Evolutionary conservation across 192 early-diverging fungal species (phyloP).

Genomic region (Entophlyctis luteolus): DNA sequence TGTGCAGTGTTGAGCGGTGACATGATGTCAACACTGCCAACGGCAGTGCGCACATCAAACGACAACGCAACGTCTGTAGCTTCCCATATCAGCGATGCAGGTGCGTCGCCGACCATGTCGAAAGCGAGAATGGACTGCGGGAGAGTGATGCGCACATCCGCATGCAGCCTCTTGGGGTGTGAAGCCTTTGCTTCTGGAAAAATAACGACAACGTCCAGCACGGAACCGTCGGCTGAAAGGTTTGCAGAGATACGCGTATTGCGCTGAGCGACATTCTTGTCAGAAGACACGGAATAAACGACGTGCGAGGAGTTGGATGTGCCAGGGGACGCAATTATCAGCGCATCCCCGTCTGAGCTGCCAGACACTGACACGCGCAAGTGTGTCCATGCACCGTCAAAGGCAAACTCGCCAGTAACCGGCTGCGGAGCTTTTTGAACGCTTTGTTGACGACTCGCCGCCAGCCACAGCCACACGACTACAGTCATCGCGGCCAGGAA

Average conservation of each 20-base stretch:
- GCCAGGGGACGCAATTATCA: background rate
- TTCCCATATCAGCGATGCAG: slow-evolving; percentile 4
- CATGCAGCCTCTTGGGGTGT: background rate
- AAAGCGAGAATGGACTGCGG: background rate
- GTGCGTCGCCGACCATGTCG: background rate
- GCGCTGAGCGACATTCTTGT: background rate
- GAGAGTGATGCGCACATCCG: slow-evolving; percentile 1
- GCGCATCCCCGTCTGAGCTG: background rate
- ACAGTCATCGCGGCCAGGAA: no score
- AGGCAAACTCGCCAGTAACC: background rate
- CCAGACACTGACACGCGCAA: background rate
- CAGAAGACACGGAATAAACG: background rate
- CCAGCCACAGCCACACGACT: no score
- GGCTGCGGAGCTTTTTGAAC: slow-evolving; percentile 3
- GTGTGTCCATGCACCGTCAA: background rate
- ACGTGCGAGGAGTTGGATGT: background rate
- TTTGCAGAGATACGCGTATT: background rate
- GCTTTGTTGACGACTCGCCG: no score
- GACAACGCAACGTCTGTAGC: background rate
- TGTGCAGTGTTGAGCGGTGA: background rate
- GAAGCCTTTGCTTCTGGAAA: background rate
- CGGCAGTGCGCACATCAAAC: background rate
- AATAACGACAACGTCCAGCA: background rate
- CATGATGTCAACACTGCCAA: background rate
- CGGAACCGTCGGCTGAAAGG: background rate